Percentiles rank a stretch among this genome's conserved stretches.
These are phyloP conservation scores for Marsdenia floribunda DNA, from an alignment of 257 asterid genomes.

Conservation along the genomic window DNA sequence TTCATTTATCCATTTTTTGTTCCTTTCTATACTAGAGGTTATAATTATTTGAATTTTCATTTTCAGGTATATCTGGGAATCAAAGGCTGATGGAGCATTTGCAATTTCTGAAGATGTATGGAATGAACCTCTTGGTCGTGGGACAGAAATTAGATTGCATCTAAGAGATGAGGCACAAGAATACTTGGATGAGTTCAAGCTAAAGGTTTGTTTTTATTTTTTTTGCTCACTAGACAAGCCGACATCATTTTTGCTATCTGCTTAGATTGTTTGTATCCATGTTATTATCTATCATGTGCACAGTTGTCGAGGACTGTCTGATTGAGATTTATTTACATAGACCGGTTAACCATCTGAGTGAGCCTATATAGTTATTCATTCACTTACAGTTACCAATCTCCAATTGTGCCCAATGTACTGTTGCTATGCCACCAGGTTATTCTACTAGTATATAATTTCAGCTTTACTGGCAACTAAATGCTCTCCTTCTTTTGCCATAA, in stretches of 20 bases:
- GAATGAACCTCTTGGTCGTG: constrained; percentile 96
- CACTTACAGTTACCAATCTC: background rate
- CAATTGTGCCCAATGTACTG: background rate
- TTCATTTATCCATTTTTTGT: background rate
- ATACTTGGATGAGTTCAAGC: constrained; percentile 71
- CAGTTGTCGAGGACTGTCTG: background rate
- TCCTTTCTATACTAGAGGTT: background rate
- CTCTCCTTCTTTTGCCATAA: background rate
- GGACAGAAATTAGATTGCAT: constrained; percentile 86
- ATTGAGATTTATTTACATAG: background rate
- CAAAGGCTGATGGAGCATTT: constrained; percentile 94
- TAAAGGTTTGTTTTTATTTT: constrained; percentile 52
- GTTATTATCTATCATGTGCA: background rate
- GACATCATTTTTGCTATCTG: background rate
- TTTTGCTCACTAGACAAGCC: background rate
- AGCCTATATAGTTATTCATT: background rate
- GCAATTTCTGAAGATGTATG: constrained; percentile 82
- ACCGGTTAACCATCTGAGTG: too few relatives aligned
- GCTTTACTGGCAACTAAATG: background rate
- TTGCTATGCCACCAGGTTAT: background rate
- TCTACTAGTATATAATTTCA: background rate
- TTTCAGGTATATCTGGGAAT: constrained; percentile 87
- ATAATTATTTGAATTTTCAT: constrained; percentile 14
- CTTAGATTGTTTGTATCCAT: background rate
- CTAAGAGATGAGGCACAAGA: constrained; percentile 90